Percentiles rank a stretch among this genome's conserved stretches.
phyloP scores from a whole-genome alignment of 2,329 filamentous ascomycete species.

The Daldinia sp. region DNA sequence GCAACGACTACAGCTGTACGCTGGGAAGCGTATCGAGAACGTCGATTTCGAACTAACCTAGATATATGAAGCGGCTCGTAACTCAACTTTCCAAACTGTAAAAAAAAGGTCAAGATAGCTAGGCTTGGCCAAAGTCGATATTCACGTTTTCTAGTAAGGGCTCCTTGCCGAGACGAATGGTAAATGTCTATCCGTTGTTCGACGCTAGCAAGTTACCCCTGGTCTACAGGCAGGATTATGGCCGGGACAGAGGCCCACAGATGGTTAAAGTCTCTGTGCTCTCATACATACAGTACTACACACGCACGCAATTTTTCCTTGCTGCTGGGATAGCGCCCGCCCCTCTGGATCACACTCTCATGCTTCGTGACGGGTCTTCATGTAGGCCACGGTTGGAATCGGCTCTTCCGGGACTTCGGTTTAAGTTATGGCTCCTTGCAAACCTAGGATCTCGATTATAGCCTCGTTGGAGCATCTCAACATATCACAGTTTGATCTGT shows the following conservation, averaged over 20 bases:
- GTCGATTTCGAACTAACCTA: slow-evolving; percentile 13
- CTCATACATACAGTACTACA: slow-evolving; percentile 39
- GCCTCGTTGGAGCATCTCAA: slow-evolving; percentile 16
- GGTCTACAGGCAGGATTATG: slow-evolving; percentile 37
- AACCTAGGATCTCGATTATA: slow-evolving; percentile 33
- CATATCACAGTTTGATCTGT: slow-evolving; percentile 24
- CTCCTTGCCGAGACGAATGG: slow-evolving; percentile 34
- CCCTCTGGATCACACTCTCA: slow-evolving; percentile 46
- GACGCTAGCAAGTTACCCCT: slow-evolving; percentile 43
- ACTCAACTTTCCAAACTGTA: slow-evolving; percentile 19
- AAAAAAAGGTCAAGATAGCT: slow-evolving; percentile 16
- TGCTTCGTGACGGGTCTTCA: slow-evolving; percentile 38
- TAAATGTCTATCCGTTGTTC: slow-evolving; percentile 40
- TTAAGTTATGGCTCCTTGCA: slow-evolving; percentile 26
- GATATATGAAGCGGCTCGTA: slow-evolving; percentile 20
- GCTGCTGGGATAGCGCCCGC: slow-evolving; percentile 44
- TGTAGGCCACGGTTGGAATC: slow-evolving; percentile 37
- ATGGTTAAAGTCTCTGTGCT: slow-evolving; percentile 39
- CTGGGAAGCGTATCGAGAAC: slow-evolving; percentile 22
- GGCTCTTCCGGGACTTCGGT: slow-evolving; percentile 38
- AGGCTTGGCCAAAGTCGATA: slow-evolving; percentile 28
- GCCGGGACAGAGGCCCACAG: slow-evolving; percentile 39
- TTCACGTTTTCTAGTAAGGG: slow-evolving; percentile 40
- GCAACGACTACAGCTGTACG: slow-evolving; percentile 19
- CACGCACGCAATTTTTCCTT: slow-evolving; percentile 50